phyloP scores from a whole-genome alignment of 2,329 filamentous ascomycete genomes.

The Lachnellula arida region DNA sequence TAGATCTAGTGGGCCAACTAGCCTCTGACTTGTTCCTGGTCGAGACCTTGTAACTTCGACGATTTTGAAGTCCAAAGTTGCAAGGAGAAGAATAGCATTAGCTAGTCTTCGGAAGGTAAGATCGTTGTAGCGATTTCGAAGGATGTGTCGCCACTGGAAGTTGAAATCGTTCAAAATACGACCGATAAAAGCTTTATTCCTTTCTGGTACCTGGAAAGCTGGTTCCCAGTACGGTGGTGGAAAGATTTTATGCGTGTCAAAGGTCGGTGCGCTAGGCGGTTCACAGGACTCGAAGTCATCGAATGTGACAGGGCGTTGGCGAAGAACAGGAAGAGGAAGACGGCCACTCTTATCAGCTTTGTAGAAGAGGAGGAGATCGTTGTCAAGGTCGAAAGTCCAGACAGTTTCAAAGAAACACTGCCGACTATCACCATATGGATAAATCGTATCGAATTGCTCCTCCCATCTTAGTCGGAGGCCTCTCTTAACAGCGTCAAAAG shows the following conservation, averaged over 20 bases:
- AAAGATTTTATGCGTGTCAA: neutral
- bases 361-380: neutral
- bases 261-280: neutral
- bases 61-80: neutral
- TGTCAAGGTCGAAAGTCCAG: constrained; percentile 2
- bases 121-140: neutral
- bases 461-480: neutral
- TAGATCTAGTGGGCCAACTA: neutral
- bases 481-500: neutral
- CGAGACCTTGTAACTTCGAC: neutral
- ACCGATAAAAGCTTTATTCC: neutral
- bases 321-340: neutral
- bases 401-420: neutral
- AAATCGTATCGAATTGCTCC: neutral
- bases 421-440: constrained; percentile 2
- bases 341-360: neutral
- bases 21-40: neutral
- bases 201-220: neutral
- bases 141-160: constrained; percentile 2
- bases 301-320: neutral
- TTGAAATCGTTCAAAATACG: neutral
- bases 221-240: neutral
- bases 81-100: neutral
- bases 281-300: neutral
- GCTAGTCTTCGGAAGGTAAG: neutral